Evolutionary conservation across 129 eudicot species (phyloP).

Genomic region (Gnaphalium uliginosum): DNA sequence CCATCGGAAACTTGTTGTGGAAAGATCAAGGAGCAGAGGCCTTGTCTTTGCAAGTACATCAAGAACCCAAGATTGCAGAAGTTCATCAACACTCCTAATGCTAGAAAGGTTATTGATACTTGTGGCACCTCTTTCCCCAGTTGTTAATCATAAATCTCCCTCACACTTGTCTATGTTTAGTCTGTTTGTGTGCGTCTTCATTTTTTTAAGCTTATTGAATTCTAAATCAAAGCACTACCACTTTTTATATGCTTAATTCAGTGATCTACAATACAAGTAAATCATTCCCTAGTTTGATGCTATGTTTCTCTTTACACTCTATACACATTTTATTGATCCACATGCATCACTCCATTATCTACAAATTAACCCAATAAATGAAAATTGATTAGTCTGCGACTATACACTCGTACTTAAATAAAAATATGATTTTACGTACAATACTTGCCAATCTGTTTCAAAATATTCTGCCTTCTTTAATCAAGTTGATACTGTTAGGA

Average conservation of each 20-base stretch:
- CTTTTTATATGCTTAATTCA: no score
- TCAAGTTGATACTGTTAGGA: neutral
- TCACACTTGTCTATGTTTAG: neutral
- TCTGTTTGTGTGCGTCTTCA: slow-evolving; percentile 9
- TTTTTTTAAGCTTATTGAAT: slow-evolving; percentile 4
- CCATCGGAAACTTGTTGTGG: slow-evolving; percentile 42
- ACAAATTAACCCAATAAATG: no score
- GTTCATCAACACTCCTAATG: slow-evolving; percentile 39
- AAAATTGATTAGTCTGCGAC: no score
- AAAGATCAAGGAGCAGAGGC: slow-evolving; percentile 41
- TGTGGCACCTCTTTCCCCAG: slow-evolving; percentile 49
- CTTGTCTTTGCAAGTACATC: slow-evolving; percentile 50
- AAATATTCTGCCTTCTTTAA: no score
- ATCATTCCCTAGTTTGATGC: no score
- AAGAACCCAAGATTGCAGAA: slow-evolving; percentile 37
- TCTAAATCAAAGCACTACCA: neutral
- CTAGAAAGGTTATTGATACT: slow-evolving; percentile 36
- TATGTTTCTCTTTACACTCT: no score
- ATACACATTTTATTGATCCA: neutral
- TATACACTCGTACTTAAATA: no score
- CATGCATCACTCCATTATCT: no score
- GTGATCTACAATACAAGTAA: no score
- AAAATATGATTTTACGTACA: no score
- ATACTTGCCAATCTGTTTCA: no score
- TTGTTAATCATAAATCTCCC: slow-evolving; percentile 33